Evolutionary conservation across 805 yeast species (phyloP).

Genomic region (Candida glaebosa): DNA sequence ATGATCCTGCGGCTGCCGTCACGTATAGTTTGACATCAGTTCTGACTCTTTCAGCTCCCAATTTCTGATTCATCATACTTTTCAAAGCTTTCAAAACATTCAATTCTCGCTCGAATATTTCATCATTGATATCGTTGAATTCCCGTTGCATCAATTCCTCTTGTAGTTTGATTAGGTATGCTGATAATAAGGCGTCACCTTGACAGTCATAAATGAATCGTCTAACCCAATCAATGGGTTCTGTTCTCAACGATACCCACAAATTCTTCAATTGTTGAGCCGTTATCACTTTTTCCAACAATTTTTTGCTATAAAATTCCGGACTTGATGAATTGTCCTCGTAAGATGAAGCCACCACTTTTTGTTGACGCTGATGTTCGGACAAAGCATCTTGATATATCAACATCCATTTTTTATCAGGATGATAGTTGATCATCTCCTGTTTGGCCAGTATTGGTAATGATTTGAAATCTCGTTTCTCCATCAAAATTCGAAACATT

Average conservation of each 20-base stretch:
- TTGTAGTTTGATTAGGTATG: slow-evolving; percentile 48
- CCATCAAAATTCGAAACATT: slow-evolving; percentile 78
- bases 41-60: slow-evolving; percentile 59
- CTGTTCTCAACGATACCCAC: slow-evolving; percentile 91
- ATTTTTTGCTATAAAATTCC: slow-evolving; percentile 68
- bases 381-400: slow-evolving; percentile 81
- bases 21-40: slow-evolving; percentile 41
- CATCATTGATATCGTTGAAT: slow-evolving; percentile 40
- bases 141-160: slow-evolving; percentile 38
- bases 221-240: slow-evolving; percentile 77
- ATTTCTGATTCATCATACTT: slow-evolving; percentile 62
- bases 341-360: slow-evolving; percentile 18
- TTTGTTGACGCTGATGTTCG: slow-evolving; percentile 55
- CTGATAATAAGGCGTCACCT: slow-evolving; percentile 76
- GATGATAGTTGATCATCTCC: slow-evolving; percentile 71
- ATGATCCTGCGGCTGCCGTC: slow-evolving; percentile 65
- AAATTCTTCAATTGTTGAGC: slow-evolving; percentile 72
- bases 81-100: slow-evolving; percentile 74
- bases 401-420: slow-evolving; percentile 87
- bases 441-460: slow-evolving; percentile 69
- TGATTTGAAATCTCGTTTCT: slow-evolving; percentile 69
- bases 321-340: slow-evolving; percentile 48
- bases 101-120: slow-evolving; percentile 66
- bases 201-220: slow-evolving; percentile 67
- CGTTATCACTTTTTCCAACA: slow-evolving; percentile 67